phyloP scores from a whole-genome alignment of 495 filamentous ascomycete genomes.

The Penicillium macrosclerotiorum region DNA sequence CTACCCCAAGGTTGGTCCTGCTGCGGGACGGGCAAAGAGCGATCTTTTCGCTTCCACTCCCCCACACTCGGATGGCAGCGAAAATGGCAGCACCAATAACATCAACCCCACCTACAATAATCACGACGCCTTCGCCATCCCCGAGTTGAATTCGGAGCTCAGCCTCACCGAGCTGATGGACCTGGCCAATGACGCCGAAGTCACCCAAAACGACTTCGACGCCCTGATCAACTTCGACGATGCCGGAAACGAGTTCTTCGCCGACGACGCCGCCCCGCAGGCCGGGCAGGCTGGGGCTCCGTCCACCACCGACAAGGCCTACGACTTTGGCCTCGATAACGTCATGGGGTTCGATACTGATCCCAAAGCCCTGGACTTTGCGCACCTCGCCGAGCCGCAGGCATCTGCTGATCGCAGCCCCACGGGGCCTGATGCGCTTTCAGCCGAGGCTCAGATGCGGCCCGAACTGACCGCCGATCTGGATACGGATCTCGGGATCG shows the following conservation, averaged over 20 bases:
- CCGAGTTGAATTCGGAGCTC: constrained; percentile 34
- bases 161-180: constrained; percentile 48
- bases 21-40: constrained; percentile 16
- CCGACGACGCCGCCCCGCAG: constrained; percentile 24
- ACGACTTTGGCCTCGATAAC: constrained; percentile 27
- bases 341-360: constrained; percentile 31
- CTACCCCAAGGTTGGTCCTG: constrained; percentile 31
- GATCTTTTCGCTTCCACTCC: constrained; percentile 42
- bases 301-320: constrained; percentile 17
- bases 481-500: constrained; percentile 34
- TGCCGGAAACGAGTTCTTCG: constrained; percentile 38
- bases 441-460: constrained; percentile 19
- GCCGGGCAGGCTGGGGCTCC: neutral
- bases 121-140: constrained; percentile 35
- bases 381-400: constrained; percentile 17
- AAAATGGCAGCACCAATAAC: constrained; percentile 46
- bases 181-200: constrained; percentile 47
- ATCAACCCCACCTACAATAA: constrained; percentile 32
- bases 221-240: constrained; percentile 50
- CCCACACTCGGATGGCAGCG: constrained; percentile 44
- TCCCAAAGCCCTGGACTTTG: constrained; percentile 29
- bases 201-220: constrained; percentile 51
- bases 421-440: constrained; percentile 4
- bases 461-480: constrained; percentile 22
- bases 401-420: neutral